phyloP scores from a whole-genome alignment of 208 protist species.

The Leishmania braziliensis region DNA sequence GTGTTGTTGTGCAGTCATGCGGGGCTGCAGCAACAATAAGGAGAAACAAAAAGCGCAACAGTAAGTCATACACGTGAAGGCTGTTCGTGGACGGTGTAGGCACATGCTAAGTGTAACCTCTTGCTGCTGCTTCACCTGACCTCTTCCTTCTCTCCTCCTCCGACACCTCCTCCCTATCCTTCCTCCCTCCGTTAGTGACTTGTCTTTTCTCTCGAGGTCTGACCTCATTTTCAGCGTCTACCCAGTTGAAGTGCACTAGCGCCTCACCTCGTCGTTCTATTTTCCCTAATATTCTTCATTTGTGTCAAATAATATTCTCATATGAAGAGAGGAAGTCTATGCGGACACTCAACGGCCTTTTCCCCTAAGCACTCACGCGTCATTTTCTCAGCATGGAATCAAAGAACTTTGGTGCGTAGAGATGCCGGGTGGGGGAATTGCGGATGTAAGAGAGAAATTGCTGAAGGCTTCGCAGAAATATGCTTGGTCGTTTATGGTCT shows the following conservation, averaged over 20 bases:
- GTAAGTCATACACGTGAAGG: neutral
- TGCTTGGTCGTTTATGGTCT: neutral
- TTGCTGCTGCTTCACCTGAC: neutral
- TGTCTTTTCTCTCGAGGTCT: neutral
- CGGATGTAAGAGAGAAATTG: neutral
- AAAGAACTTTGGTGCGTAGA: neutral
- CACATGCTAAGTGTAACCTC: neutral
- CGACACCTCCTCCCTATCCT: neutral
- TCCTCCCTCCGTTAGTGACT: neutral
- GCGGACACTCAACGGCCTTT: neutral
- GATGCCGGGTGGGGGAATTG: neutral
- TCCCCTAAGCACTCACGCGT: neutral
- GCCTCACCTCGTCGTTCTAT: slow-evolving; percentile 2
- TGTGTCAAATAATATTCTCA: neutral
- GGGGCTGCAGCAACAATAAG: neutral
- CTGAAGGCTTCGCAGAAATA: neutral
- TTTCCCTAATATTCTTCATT: slow-evolving; percentile 17
- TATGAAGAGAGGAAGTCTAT: neutral
- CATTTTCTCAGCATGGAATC: neutral
- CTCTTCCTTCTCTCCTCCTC: neutral
- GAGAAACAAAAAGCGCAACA: neutral
- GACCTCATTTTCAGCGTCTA: neutral
- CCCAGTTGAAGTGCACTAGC: neutral
- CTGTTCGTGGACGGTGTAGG: neutral
- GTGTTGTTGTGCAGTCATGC: neutral